Percentiles rank a stretch among this genome's conserved stretches.
Evolutionary conservation across 1,284 basidiomycete species (phyloP).

Genomic region (Austropuccinia psidii): DNA sequence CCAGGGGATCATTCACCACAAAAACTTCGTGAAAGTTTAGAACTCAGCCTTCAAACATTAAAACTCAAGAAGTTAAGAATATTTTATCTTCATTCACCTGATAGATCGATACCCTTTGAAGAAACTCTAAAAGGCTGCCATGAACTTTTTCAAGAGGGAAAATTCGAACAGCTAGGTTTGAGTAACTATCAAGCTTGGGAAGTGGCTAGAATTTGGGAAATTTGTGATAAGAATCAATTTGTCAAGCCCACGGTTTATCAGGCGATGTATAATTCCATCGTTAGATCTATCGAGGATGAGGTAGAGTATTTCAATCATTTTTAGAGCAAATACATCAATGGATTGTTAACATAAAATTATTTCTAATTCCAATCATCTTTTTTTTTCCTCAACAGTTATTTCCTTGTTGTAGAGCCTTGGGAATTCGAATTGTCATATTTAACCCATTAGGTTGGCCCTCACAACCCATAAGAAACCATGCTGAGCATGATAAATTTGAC

Average conservation of each 20-base stretch:
- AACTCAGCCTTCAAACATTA: background rate
- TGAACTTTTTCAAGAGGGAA: slow-evolving; percentile 36
- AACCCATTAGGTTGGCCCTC: slow-evolving; percentile 9
- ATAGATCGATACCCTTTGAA: slow-evolving; percentile 23
- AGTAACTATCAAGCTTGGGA: slow-evolving; percentile 35
- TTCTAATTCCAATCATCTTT: background rate
- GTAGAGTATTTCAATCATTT: slow-evolving; percentile 43
- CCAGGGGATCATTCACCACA: background rate
- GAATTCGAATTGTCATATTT: slow-evolving; percentile 9
- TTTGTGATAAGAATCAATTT: slow-evolving; percentile 37
- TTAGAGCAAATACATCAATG: no score
- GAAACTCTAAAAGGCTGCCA: slow-evolving; percentile 31
- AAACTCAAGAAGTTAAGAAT: background rate
- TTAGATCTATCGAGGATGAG: slow-evolving; percentile 55
- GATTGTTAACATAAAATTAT: background rate
- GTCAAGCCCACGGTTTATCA: slow-evolving; percentile 37
- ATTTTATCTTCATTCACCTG: slow-evolving; percentile 36
- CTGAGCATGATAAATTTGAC: background rate
- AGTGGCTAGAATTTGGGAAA: slow-evolving; percentile 39
- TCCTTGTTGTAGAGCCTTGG: slow-evolving; percentile 9
- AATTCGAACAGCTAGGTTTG: slow-evolving; percentile 22
- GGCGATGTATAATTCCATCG: slow-evolving; percentile 46
- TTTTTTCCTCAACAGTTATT: background rate
- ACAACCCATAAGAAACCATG: no score
- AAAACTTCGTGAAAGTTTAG: background rate